These are phyloP conservation scores for Aurantiochytrium sp. DNA, from an alignment of 108 stramenopile species.

Conservation along the genomic window DNA sequence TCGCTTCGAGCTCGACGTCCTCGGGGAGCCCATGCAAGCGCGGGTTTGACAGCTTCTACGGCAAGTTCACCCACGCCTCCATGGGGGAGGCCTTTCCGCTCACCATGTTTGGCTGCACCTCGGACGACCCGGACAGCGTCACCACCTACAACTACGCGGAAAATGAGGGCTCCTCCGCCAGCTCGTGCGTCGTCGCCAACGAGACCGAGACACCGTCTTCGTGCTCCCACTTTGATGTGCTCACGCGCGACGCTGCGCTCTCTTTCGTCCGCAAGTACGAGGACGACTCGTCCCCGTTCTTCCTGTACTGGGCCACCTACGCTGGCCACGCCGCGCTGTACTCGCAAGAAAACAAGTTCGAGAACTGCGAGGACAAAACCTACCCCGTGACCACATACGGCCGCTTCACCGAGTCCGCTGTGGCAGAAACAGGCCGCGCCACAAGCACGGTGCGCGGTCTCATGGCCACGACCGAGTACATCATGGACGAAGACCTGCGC, in stretches of 20 bases:
- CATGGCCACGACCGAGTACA: slow-evolving; percentile 5
- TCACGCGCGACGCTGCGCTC: neutral
- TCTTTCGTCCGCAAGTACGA: neutral
- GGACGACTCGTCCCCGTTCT: neutral
- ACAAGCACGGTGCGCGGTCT: neutral
- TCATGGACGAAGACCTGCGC: neutral
- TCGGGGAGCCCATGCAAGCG: slow-evolving; percentile 21
- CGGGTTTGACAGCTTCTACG: slow-evolving; percentile 8
- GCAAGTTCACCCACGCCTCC: neutral
- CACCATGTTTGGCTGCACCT: neutral
- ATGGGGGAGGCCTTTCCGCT: neutral
- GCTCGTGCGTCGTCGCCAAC: neutral
- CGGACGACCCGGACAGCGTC: neutral
- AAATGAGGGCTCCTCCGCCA: neutral
- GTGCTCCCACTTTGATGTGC: neutral
- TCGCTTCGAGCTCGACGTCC: neutral
- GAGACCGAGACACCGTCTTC: neutral
- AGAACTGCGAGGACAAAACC: neutral
- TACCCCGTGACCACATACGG: neutral
- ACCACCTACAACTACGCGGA: neutral
- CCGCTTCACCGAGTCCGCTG: neutral
- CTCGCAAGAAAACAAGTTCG: neutral
- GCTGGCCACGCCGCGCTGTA: slow-evolving; percentile 1
- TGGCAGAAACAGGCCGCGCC: neutral
- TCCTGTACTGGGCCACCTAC: slow-evolving; percentile 26